phyloP scores from a whole-genome alignment of 257 asterid genomes.

The Marsdenia floribunda region DNA sequence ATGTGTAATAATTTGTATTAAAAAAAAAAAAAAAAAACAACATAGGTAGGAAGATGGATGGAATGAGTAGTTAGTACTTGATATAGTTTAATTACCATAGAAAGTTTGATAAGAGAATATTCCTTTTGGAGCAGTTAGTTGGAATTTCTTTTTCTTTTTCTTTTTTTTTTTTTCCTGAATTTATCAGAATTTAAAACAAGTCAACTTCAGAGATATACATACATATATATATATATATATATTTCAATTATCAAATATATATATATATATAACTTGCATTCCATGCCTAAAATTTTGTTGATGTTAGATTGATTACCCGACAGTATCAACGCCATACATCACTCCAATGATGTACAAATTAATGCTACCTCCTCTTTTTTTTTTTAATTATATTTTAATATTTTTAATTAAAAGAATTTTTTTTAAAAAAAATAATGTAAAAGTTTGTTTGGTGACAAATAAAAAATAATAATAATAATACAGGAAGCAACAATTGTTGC shows the following conservation, averaged over 20 bases:
- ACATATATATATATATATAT: too few species aligned
- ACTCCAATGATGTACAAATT: neutral
- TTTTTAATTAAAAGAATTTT: too few species aligned
- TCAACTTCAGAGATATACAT: neutral
- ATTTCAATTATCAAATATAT: too few species aligned
- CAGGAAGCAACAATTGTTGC: too few species aligned
- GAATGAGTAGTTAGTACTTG: neutral
- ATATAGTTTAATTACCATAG: neutral
- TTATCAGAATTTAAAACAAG: constrained; percentile 1
- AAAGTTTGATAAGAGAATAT: neutral
- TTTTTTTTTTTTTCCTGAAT: neutral
- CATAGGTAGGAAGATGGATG: neutral
- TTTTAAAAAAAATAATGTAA: too few species aligned
- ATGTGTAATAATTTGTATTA: too few species aligned
- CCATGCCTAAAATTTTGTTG: neutral
- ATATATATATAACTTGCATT: neutral
- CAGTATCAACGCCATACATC: neutral
- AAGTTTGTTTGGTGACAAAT: too few species aligned
- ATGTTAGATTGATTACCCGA: neutral
- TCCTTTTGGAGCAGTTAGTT: constrained; percentile 3
- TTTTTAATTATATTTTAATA: too few species aligned
- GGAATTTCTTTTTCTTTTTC: too few species aligned
- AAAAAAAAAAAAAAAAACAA: too few species aligned
- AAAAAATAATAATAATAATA: too few species aligned
- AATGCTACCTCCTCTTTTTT: neutral